Percentiles rank a stretch among this genome's conserved stretches.
Conservation (phyloP, 768 basidiomycete genomes). For the Russula earlei region DNA sequence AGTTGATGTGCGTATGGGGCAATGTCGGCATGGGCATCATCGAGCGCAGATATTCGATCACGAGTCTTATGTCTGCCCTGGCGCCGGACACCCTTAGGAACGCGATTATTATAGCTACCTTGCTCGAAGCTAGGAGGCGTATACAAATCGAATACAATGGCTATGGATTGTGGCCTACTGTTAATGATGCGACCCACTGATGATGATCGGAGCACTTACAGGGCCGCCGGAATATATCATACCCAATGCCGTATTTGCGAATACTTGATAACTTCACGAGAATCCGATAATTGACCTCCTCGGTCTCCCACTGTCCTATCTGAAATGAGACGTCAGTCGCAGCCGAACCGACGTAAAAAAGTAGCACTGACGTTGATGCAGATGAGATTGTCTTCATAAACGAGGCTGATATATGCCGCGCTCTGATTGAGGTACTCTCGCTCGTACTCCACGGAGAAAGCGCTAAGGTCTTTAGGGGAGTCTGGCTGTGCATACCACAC, state of each 20-base stretch:
- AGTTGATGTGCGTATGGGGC: not conserved
- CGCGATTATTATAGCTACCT: not conserved
- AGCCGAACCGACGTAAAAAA: too few species aligned
- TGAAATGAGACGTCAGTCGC: not conserved
- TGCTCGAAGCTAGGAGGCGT: not conserved
- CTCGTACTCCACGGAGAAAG: not conserved
- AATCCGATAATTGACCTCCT: not conserved
- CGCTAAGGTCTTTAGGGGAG: not conserved
- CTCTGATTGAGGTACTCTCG: not conserved
- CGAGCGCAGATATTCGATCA: not conserved
- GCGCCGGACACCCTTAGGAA: not conserved
- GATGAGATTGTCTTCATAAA: not conserved
- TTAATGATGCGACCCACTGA: not conserved
- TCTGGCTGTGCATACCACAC: not conserved
- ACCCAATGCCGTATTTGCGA: not conserved
- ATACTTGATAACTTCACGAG: not conserved
- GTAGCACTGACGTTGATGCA: not conserved
- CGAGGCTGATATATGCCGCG: not conserved
- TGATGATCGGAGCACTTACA: not conserved
- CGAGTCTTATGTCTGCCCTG: not conserved
- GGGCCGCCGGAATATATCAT: not conserved
- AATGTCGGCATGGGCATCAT: not conserved
- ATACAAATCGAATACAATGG: not conserved
- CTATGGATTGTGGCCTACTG: not conserved
- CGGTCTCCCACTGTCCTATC: not conserved